Conservation (phyloP, 371 early-diverging fungal genomes). For the Mucor saturninus region DNA sequence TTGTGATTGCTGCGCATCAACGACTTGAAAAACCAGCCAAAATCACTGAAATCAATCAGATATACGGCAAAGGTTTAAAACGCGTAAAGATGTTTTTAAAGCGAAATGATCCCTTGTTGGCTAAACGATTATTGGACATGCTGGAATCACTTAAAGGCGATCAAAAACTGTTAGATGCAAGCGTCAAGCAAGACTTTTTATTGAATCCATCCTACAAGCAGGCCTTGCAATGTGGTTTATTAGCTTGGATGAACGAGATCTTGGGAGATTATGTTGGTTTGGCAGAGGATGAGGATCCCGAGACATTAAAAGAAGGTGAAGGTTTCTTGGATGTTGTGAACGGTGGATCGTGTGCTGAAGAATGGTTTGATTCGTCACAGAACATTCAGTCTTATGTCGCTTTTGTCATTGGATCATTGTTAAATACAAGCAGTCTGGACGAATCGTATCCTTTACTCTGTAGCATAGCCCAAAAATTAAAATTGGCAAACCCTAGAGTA, state of each 20-base stretch:
- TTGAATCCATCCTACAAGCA: conserved; percentile 6
- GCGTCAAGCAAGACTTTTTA: conserved; percentile 13
- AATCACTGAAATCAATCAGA: background rate
- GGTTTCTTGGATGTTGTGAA: background rate
- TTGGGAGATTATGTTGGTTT: conserved; percentile 40
- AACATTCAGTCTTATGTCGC: conserved; percentile 25
- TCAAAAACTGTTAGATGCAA: conserved; percentile 7
- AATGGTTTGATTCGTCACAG: conserved; percentile 38
- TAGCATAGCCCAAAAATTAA: conserved; percentile 26
- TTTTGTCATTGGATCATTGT: conserved; percentile 18
- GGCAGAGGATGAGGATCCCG: conserved; percentile 29
- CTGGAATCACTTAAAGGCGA: background rate
- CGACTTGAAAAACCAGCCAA: background rate
- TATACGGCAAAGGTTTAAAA: conserved; percentile 20
- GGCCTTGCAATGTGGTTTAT: conserved; percentile 13
- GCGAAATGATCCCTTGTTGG: conserved; percentile 31
- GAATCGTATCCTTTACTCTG: conserved; percentile 9
- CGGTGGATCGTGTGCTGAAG: background rate
- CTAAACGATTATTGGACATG: conserved; percentile 21
- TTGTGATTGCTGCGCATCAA: conserved; percentile 22
- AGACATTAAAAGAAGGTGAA: conserved; percentile 18
- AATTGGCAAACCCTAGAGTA: conserved; percentile 34
- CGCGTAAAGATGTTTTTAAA: conserved; percentile 35
- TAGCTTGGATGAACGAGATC: conserved; percentile 46
- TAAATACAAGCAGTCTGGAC: background rate